Evolutionary conservation across 306 rosid genomes (phyloP), one percentile per base, ranked within the genome.

Genomic region (Datisca glomerata): DNA sequence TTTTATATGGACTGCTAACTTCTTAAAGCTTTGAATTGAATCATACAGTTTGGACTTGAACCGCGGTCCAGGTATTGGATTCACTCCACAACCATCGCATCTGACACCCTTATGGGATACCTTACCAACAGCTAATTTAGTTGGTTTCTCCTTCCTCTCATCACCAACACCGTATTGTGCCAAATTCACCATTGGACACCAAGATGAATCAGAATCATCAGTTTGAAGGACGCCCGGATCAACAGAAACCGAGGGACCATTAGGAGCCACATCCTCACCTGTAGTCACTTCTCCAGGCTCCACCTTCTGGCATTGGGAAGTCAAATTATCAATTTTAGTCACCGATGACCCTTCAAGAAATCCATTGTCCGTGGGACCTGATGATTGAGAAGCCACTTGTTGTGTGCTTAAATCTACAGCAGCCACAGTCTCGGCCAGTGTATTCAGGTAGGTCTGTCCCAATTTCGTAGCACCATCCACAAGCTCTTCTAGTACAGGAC

Each of bases 11-110:
- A 31, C 9, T 31, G 9, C n/a, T 31, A 31, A 3, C 36, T 2
- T 2, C 2, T 0, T n/a, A n/a, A 31, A 31, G n/a, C 3, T 31
- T 31, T 43, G 12, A 43, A 34, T 28, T 48, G 57, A 24, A 92
- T 64, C 60, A 91, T 96, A 85, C 69, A 75, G 54, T n/a, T n/a
- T 48, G 23, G 99, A 91, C 71, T 75, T 80, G 76, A 66, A 91
- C 24, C 99, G 94, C 33, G 96, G 86, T 39, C 99, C 99, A 24
- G 74, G 65, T 41, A 91, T 91, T 24, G 99, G 94, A 75, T 53
- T 73, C 43, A 66, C 79, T 18, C 96, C 99, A 68, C 99, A 91
- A 15, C 85, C 87, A 71, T 85, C 96, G 65, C 99, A 91, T 3
- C 60, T 69, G 24, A 91, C 71, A 19, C 94, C 96, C 56, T 48